phyloP scores from a whole-genome alignment of 768 basidiomycete species.

The Lyophyllum decastes region DNA sequence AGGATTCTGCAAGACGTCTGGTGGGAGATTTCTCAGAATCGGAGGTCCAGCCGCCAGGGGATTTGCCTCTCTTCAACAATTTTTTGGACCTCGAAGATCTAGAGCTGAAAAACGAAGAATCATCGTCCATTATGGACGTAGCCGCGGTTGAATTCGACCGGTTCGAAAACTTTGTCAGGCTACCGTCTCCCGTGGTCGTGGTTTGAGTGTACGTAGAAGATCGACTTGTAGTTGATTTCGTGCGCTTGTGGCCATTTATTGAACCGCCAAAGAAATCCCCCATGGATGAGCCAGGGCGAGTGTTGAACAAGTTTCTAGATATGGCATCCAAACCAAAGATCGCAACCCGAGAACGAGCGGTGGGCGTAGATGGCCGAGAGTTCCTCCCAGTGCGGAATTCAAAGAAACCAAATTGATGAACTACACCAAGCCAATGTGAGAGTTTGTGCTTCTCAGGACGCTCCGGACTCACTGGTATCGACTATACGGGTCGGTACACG shows the following conservation, averaged over 20 bases:
- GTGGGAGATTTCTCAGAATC: constrained; percentile 47
- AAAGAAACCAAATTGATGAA: constrained; percentile 88
- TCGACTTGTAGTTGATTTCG: constrained; percentile 70
- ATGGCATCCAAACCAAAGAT: constrained; percentile 90
- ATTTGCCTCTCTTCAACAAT: constrained; percentile 41
- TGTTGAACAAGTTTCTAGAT: constrained; percentile 83
- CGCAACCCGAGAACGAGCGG: constrained; percentile 75
- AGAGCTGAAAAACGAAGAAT: constrained; percentile 46
- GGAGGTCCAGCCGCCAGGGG: constrained; percentile 42
- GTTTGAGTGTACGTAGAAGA: constrained; percentile 75
- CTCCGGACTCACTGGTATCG: constrained; percentile 70
- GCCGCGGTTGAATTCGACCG: constrained; percentile 74
- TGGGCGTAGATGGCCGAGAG: constrained; percentile 85
- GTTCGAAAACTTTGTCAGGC: constrained; percentile 70
- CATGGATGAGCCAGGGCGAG: constrained; percentile 66
- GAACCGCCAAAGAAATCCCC: constrained; percentile 78
- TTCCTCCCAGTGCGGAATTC: constrained; percentile 76
- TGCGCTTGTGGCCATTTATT: constrained; percentile 65
- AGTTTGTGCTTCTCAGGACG: not conserved
- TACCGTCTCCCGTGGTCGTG: constrained; percentile 66
- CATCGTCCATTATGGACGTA: constrained; percentile 62
- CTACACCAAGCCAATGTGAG: constrained; percentile 35
- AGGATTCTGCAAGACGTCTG: constrained; percentile 32
- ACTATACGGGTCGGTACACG: constrained; percentile 75
- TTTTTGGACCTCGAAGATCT: constrained; percentile 52